Conservation (phyloP, 129 eudicot species). For the Flaveria ramosissima region DNA sequence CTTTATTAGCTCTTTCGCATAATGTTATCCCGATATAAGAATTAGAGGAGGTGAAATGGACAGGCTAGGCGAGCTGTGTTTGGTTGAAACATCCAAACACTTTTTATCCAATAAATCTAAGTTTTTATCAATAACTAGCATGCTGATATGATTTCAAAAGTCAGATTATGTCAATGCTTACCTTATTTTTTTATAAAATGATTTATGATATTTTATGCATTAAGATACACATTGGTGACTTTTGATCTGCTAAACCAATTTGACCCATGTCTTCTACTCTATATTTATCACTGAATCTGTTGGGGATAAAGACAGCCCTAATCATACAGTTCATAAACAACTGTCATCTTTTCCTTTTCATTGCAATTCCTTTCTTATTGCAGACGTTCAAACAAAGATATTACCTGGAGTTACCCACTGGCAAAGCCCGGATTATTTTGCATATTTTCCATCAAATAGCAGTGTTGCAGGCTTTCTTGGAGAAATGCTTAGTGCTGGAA, state of each 20-base stretch:
- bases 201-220: not conserved
- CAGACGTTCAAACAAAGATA: constrained; percentile 80
- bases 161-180: not conserved
- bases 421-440: constrained; percentile 93
- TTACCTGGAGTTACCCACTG: constrained; percentile 97
- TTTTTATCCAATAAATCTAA: not conserved
- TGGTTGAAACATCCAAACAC: not conserved
- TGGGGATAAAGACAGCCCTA: not conserved
- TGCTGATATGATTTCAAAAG: not conserved
- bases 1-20: constrained; percentile 1
- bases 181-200: not conserved
- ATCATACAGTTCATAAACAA: not conserved
- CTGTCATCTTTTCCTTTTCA: constrained; percentile 4
- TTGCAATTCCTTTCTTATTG: constrained; percentile 9
- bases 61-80: not conserved
- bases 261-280: not conserved
- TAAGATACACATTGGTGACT: not conserved
- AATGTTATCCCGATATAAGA: constrained; percentile 2
- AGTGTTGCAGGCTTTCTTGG: constrained; percentile 95
- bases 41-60: not conserved
- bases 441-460: constrained; percentile 85
- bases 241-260: not conserved
- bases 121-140: not conserved
- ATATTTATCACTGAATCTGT: not conserved
- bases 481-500: constrained; percentile 96